Evolutionary conservation across 1,139 yeast genomes (phyloP).

Genomic region (Fermentozyma sake): DNA sequence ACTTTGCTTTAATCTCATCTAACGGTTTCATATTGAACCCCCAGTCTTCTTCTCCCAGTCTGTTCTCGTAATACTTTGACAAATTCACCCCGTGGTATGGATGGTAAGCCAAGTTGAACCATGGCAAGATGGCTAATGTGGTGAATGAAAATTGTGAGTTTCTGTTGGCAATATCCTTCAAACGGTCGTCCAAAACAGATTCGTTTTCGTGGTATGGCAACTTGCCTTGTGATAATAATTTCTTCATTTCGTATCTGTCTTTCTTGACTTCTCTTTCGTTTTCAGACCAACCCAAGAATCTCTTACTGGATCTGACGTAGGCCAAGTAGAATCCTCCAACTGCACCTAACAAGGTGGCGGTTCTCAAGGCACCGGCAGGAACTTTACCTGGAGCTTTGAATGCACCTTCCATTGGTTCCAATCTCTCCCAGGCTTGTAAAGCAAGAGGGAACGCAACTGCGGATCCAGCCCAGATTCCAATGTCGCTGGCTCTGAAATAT

Average conservation of each 20-base stretch:
- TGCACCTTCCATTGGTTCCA: slow-evolving; percentile 61
- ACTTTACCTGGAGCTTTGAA: slow-evolving; percentile 50
- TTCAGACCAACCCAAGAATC: slow-evolving; percentile 80
- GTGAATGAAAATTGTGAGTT: slow-evolving; percentile 73
- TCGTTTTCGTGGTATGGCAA: slow-evolving; percentile 63
- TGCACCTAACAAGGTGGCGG: slow-evolving; percentile 57
- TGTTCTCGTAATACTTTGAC: slow-evolving; percentile 61
- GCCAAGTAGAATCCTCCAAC: slow-evolving; percentile 71
- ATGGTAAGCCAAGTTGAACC: slow-evolving; percentile 81
- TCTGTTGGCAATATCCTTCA: slow-evolving; percentile 74
- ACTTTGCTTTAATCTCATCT: slow-evolving; percentile 45
- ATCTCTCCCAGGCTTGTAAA: slow-evolving; percentile 56
- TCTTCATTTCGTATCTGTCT: slow-evolving; percentile 73
- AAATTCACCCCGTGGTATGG: slow-evolving; percentile 81
- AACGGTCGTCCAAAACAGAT: slow-evolving; percentile 60
- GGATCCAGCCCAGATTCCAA: slow-evolving; percentile 60
- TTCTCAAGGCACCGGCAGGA: slow-evolving; percentile 56
- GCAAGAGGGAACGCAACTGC: slow-evolving; percentile 62
- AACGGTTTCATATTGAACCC: slow-evolving; percentile 43
- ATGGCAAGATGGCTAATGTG: slow-evolving; percentile 62
- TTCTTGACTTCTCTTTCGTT: slow-evolving; percentile 66
- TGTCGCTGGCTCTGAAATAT: slow-evolving; percentile 69
- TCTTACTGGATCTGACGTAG: slow-evolving; percentile 58
- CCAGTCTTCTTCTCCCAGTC: slow-evolving; percentile 53
- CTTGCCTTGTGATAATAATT: slow-evolving; percentile 60